Conservation (phyloP, 495 filamentous ascomycete species). For the Penicillium taxi region DNA sequence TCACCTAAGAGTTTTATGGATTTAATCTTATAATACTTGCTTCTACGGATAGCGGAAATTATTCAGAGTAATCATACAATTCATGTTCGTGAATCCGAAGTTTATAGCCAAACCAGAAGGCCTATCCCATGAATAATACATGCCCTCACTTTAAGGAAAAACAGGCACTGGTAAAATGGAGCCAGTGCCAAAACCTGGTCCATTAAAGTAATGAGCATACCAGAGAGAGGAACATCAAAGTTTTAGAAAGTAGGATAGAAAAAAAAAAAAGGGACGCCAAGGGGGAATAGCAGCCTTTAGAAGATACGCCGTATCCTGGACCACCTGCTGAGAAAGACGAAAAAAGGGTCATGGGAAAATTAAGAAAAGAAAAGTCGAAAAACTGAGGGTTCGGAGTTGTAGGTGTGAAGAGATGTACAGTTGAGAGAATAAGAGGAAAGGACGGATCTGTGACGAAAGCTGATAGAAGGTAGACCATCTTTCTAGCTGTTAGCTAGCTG, state of each 20-base stretch:
- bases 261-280: conserved; percentile 7
- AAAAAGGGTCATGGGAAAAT: conserved; percentile 1
- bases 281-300: conserved; percentile 8
- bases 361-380: conserved; percentile 18
- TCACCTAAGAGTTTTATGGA: no score
- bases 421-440: conserved; percentile 15
- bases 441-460: not conserved
- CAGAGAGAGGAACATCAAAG: conserved; percentile 7
- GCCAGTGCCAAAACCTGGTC: conserved; percentile 16
- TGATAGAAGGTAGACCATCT: not conserved
- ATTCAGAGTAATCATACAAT: conserved; percentile 32
- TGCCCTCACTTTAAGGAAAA: conserved; percentile 20
- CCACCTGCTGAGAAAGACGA: conserved; percentile 10
- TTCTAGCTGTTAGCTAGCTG: conserved; percentile 32
- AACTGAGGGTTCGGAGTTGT: conserved; percentile 10
- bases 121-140: conserved; percentile 34
- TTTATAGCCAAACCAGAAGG: conserved; percentile 19
- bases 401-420: conserved; percentile 45
- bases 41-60: no score
- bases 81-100: conserved; percentile 28
- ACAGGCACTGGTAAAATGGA: conserved; percentile 16
- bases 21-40: no score
- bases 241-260: conserved; percentile 7
- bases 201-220: conserved; percentile 17
- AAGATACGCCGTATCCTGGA: conserved; percentile 16